Percentiles rank a stretch among this genome's conserved stretches.
Evolutionary conservation across 805 yeast genomes (phyloP).

Genomic region (Candida adriatica): DNA sequence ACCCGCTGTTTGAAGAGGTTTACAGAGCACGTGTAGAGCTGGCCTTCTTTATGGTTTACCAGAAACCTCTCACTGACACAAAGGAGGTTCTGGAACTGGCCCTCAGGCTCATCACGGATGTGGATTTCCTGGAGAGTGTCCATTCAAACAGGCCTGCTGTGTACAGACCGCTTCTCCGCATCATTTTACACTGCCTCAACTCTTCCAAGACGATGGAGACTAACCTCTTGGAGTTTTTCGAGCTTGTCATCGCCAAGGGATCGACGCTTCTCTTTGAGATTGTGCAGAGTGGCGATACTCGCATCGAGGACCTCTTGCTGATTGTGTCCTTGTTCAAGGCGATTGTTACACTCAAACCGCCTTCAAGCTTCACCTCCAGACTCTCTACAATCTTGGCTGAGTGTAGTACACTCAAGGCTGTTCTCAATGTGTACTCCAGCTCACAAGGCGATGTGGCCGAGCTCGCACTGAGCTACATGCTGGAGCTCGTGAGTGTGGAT

Average conservation of each 20-base stretch:
- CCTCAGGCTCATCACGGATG: conserved; percentile 39
- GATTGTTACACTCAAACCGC: conserved; percentile 42
- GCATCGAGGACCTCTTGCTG: conserved; percentile 58
- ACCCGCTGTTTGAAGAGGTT: conserved; percentile 40
- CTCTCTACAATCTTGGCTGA: conserved; percentile 48
- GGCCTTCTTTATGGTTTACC: conserved; percentile 38
- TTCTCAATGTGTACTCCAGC: conserved; percentile 60
- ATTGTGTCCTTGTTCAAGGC: conserved; percentile 59
- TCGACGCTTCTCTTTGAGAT: conserved; percentile 51
- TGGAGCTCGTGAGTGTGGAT: conserved; percentile 57
- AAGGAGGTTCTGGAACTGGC: conserved; percentile 25
- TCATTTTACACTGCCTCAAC: conserved; percentile 41
- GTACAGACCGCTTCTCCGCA: conserved; percentile 58
- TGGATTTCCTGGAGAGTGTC: conserved; percentile 40
- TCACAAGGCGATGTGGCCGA: conserved; percentile 69
- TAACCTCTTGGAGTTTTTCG: conserved; percentile 51
- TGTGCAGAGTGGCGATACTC: conserved; percentile 48
- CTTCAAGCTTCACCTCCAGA: conserved; percentile 39
- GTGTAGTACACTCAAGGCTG: conserved; percentile 53
- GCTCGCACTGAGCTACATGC: conserved; percentile 57
- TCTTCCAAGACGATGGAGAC: conserved; percentile 42
- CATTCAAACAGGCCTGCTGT: conserved; percentile 31
- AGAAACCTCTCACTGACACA: conserved; percentile 12
- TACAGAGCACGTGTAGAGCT: conserved; percentile 62
- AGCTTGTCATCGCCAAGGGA: conserved; percentile 57